Percentiles rank a stretch among this genome's conserved stretches.
Conservation (phyloP, 768 basidiomycete species). For the Dioszegia hungarica region DNA sequence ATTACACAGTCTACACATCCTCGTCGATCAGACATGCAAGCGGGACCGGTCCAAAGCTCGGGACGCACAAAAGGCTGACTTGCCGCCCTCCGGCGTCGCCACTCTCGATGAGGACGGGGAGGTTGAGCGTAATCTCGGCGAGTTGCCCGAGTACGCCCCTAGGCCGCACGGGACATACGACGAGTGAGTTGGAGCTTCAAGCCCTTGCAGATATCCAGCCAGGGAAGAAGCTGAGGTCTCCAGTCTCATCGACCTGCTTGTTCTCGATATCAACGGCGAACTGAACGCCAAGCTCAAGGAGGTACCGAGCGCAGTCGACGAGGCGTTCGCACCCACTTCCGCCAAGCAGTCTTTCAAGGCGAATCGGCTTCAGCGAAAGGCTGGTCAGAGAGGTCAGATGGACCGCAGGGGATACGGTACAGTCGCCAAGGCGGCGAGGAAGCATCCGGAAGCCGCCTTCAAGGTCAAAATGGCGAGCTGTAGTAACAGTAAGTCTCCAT, state of each 20-base stretch:
- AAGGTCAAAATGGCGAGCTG: neutral
- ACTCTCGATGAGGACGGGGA: slow-evolving; percentile 20
- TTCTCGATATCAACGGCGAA: slow-evolving; percentile 58
- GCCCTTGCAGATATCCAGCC: neutral
- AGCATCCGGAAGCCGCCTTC: neutral
- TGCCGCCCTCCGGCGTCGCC: slow-evolving; percentile 10
- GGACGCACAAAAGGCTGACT: slow-evolving; percentile 7
- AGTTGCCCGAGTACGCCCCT: slow-evolving; percentile 19
- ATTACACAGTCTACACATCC: slow-evolving; percentile 50
- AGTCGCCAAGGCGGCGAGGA: neutral
- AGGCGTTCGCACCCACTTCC: slow-evolving; percentile 15
- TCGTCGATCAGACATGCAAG: slow-evolving; percentile 55
- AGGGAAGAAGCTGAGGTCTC: neutral
- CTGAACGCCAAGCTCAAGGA: slow-evolving; percentile 40
- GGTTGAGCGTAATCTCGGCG: slow-evolving; percentile 17
- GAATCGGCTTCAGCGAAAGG: slow-evolving; percentile 5
- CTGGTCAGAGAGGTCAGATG: neutral
- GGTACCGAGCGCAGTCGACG: slow-evolving; percentile 14
- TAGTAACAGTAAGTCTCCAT: neutral
- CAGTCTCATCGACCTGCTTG: slow-evolving; percentile 61
- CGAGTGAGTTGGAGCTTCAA: slow-evolving; percentile 48
- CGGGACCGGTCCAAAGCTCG: slow-evolving; percentile 29
- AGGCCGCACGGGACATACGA: slow-evolving; percentile 67
- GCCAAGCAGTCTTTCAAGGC: slow-evolving; percentile 1
- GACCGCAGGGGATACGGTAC: slow-evolving; percentile 9